Conservation (phyloP, 2,329 filamentous ascomycete genomes). For the Calonectria montana region DNA sequence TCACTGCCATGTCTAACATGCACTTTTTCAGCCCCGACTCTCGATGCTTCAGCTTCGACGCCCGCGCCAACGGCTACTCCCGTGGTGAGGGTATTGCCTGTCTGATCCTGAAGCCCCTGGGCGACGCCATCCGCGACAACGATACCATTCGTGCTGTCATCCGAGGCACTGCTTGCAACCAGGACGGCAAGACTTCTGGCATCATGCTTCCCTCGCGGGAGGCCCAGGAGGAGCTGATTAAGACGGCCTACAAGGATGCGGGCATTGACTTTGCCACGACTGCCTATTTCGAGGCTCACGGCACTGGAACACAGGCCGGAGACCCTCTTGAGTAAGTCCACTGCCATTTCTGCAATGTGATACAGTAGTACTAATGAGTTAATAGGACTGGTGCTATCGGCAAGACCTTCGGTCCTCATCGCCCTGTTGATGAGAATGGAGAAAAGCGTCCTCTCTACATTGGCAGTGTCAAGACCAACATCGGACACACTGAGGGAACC, state of each 20-base stretch:
- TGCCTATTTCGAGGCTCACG: slow-evolving; percentile 35
- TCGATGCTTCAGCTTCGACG: slow-evolving; percentile 50
- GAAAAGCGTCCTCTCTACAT: slow-evolving; percentile 45
- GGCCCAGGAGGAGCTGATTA: slow-evolving; percentile 48
- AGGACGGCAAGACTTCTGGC: slow-evolving; percentile 53
- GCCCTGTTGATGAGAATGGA: background rate
- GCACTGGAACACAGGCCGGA: slow-evolving; percentile 37
- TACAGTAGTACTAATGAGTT: background rate
- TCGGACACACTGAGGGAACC: slow-evolving; percentile 44
- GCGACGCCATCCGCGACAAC: slow-evolving; percentile 54
- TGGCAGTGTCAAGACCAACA: slow-evolving; percentile 58
- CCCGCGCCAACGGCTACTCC: slow-evolving; percentile 54
- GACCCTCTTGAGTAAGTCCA: slow-evolving; percentile 27
- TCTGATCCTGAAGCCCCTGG: slow-evolving; percentile 54
- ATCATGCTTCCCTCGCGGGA: slow-evolving; percentile 51
- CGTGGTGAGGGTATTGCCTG: slow-evolving; percentile 56
- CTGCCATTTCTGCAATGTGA: background rate
- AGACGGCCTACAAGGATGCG: slow-evolving; percentile 41
- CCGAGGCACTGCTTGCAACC: slow-evolving; percentile 47
- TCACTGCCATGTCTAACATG: slow-evolving; percentile 32
- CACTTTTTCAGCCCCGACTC: slow-evolving; percentile 42
- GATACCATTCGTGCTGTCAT: slow-evolving; percentile 53
- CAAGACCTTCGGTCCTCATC: slow-evolving; percentile 1
- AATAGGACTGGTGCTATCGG: background rate
- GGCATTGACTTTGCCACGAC: slow-evolving; percentile 33